Base-by-base conservation (phyloP, 1,284 basidiomycete genomes). In the Puccinia brachypodii region DNA sequence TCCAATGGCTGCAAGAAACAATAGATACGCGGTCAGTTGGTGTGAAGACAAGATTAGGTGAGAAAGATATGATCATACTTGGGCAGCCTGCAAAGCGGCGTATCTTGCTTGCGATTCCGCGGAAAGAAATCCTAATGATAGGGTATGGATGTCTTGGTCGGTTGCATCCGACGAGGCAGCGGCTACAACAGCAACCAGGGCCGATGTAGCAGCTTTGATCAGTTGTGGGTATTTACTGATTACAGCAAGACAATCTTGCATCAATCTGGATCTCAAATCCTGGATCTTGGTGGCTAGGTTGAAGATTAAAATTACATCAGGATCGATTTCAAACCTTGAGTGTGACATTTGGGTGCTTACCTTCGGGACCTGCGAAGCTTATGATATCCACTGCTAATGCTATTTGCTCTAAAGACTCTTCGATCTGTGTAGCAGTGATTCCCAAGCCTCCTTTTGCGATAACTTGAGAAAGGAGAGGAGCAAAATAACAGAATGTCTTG, bases 41-140 rank as follows among this genome's bases (percentile, higher is more conserved):
- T 14, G 40, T 11, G n/a, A 19, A 58, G 22, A 42, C 2, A 71
- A 1, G 13, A 44, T 28, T n/a, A 47, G 16, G 2, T 22, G 8
- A 56, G 31, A n/a, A 36, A 58, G 11, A 36, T 40, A 11, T 47
- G 31, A 38, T n/a, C 53, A 2, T 42, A 82, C 80, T 64, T 76
- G 80, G 58, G 98, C 89, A 0, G 95, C 90, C 85, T 98, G 95
- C n/a, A 99, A 88, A 85, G 93, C 94, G 4, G 95, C 92, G 84
- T 93, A 93, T 53, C 96, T 90, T 4, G 94, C 94, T 85, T 95
- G 93, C 0, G 92, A 92, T 85, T 99, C 97, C 84, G 95, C 93
- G n/a, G 90, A 89, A 14, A 99, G 89, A 0, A 92, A 92, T 14
- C 94, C 94, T 14, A 87, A 87, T 33, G 98, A 88, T 66, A 99